Evolutionary conservation across 208 protist species (phyloP).

Genomic region (Strigomonas galati): DNA sequence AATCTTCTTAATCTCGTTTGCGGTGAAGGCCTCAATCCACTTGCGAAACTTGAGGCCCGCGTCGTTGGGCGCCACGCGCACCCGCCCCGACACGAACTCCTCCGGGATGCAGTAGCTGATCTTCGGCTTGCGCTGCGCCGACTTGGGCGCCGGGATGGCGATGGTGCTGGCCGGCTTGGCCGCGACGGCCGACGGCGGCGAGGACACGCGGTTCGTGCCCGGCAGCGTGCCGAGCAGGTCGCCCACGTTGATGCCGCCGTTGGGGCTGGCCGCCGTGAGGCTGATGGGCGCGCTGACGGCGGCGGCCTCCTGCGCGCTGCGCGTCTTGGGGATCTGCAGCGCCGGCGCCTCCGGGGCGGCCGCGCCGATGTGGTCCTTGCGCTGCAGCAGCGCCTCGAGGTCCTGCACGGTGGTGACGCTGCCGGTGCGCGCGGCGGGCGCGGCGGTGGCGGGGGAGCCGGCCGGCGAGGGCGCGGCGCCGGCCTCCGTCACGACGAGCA

Average conservation of each 20-base stretch:
- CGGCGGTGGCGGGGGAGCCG: neutral
- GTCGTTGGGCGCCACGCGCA: slow-evolving; percentile 35
- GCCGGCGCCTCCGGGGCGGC: too few relatives aligned
- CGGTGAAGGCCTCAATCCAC: slow-evolving; percentile 36
- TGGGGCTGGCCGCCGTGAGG: slow-evolving; percentile 24
- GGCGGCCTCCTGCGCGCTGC: slow-evolving; percentile 30
- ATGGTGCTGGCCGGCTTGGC: slow-evolving; percentile 9
- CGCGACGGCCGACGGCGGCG: slow-evolving; percentile 6
- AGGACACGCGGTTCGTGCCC: slow-evolving; percentile 13
- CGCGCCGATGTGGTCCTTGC: slow-evolving; percentile 22
- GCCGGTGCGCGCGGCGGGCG: slow-evolving; percentile 5
- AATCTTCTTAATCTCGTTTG: slow-evolving; percentile 6
- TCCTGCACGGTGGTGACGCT: slow-evolving; percentile 17
- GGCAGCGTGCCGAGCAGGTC: slow-evolving; percentile 38
- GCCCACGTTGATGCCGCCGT: slow-evolving; percentile 35
- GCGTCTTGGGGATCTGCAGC: slow-evolving; percentile 40
- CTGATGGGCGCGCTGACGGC: slow-evolving; percentile 17
- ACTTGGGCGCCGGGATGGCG: slow-evolving; percentile 29
- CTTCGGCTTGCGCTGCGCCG: slow-evolving; percentile 18
- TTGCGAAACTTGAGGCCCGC: slow-evolving; percentile 30
- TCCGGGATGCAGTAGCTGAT: slow-evolving; percentile 30
- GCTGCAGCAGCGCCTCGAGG: slow-evolving; percentile 28
- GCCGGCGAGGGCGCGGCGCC: neutral
- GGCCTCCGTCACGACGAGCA: slow-evolving; percentile 59
- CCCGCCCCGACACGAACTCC: slow-evolving; percentile 41